Base-by-base conservation (phyloP, 331 rosid species). In the Rosa hybrid region DNA sequence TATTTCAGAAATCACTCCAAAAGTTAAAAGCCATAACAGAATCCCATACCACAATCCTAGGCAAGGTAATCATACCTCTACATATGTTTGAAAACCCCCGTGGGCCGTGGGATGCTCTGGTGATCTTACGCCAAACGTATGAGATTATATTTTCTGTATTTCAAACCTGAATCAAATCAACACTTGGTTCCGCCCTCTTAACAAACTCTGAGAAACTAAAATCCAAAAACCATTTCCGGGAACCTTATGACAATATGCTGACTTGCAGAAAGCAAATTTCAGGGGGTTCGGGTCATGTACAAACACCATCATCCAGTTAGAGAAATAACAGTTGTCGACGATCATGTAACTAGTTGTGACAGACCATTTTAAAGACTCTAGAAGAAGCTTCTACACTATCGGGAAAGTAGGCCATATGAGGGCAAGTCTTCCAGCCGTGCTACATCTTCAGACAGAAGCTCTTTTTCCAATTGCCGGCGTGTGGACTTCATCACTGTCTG, bases 401-500 rank as follows among this genome's bases (percentile, higher is more conserved):
- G 82, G 23, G 89, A 78, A 80, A 96, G 99, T 84, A 96, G 97
- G 84, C 85, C 65, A 80, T 96, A 96, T 18, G 97, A 93, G 49
- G 99, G 97, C 83, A 96, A 75, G 79, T 96, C 97, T 86, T 96
- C 99, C 27, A 91, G 96, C 80, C 90, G 83, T 74, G 86, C 77
- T 81, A 92, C 76, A 46, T 90, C 98, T 78, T 91, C 97, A 44
- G 86, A 84, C 83, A 93, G 83, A 81, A 95, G 97, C 88, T 96
- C 99, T 76, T 96, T 93, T 89, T 96, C 99, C 82, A 96, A 90
- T 80, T 90, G 96, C 17, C 90, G 94, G 45, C 98, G 96, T 12
- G 99, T 96, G 12, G 97, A 83, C 84, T 96, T 96, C 99, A 96
- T 96, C 84, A 96, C 98, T 49, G 97, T 83, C 98, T 96, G 92